phyloP scores from a whole-genome alignment of 129 eudicot species.

The Solidago caesia region DNA sequence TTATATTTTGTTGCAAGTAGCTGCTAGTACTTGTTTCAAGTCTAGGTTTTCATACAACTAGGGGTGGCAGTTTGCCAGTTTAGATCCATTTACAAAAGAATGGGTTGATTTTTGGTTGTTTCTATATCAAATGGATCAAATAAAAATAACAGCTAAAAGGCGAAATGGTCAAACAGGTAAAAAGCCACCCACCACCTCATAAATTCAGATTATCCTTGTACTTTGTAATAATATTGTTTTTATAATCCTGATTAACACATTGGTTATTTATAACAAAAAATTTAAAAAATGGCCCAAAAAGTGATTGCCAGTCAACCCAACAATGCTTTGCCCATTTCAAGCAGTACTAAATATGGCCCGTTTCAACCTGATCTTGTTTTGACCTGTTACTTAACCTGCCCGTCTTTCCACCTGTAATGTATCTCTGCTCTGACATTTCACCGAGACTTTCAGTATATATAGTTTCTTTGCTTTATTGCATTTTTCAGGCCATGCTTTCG shows the following conservation, averaged over 20 bases:
- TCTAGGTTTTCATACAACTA: neutral
- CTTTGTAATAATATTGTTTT: neutral
- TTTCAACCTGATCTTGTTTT: neutral
- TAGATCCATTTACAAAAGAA: neutral
- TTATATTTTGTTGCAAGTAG: neutral
- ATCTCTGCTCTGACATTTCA: neutral
- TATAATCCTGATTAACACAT: neutral
- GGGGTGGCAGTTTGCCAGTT: neutral
- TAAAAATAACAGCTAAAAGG: neutral
- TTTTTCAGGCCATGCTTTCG: constrained; percentile 93
- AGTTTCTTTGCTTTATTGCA: constrained; percentile 29
- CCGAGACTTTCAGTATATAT: neutral
- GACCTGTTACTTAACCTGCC: neutral
- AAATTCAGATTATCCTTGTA: neutral
- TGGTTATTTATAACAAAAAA: neutral
- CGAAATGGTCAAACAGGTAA: neutral
- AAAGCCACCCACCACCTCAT: neutral
- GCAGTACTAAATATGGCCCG: neutral
- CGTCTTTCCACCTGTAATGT: neutral
- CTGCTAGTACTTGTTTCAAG: neutral
- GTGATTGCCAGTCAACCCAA: neutral
- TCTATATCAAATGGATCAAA: neutral
- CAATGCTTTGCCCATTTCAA: neutral
- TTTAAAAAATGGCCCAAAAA: neutral
- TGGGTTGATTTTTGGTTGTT: neutral